Base-by-base conservation (phyloP, 805 yeast genomes). In the Lipomyces yamadae region DNA sequence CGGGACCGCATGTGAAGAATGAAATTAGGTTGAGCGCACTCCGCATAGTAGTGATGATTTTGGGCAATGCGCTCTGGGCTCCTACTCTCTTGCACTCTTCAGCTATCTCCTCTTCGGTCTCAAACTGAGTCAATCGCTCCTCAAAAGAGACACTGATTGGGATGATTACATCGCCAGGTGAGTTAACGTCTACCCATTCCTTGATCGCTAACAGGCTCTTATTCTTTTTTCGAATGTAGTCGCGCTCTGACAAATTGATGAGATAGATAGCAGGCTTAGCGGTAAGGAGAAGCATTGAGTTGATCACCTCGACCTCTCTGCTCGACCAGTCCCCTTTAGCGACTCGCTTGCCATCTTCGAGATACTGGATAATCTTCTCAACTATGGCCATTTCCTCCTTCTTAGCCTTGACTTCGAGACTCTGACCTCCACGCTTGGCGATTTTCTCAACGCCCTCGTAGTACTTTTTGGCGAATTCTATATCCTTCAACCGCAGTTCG, bases 211-310 rank as follows among this genome's bases (percentile, higher is more conserved):
- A 79, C 76, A 93, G 83, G 78, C 89, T 89, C 86, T 92, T 92
- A 85, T 94, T 94, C 85, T 88, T 87, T 84, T 91, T 88, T 81
- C 92, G 87, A 72, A 89, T 81, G 81, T 87, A 95, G 79, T 95
- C 99, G 69, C 83, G 86, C 83, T 92, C 97, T 68, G 92, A 88
- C 76, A 92, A 85, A 83, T 95, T 95, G 75, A 94, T 88, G 76
- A 95, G 85, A 82, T 91, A 93, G 74, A 96, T 92, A 74, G 95
- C 85, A 71, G 98, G 97, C 81, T 95, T 95, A 71, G 99, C 97
- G 13, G 98, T 92, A 76, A 95, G 84, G 75, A 95, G 84, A 74
- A 86, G 85, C 90, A 93, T 90, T 65, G 85, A 74, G 85, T 95
- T 95, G 82, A 95, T 89, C 63, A 86, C 82, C 79, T 92, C 98